Evolutionary conservation across 2,329 filamentous ascomycete genomes (phyloP), one percentile per base, ranked within the genome.

Genomic region (Pseudophaeomoniella oleicola): DNA sequence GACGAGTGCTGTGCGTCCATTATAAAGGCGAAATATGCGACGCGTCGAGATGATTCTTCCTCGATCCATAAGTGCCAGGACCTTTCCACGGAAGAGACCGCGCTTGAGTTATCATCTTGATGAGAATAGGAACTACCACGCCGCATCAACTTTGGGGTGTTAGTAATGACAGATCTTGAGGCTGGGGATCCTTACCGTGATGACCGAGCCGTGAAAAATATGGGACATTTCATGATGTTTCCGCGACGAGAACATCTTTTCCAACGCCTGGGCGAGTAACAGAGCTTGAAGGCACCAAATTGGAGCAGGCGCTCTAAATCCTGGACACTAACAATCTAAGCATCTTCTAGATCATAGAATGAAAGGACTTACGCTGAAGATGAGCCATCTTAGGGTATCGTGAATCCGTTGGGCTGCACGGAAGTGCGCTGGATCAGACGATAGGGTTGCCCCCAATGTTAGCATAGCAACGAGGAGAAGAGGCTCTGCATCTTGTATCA

Each of bases 1-100:
- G 46, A 51, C 18, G 42, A 44, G 36, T 52, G 50, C 16, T 52
- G 50, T 3, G 49, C 48, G 36, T 52, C 50, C 50, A 52, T 52
- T 9, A 51, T 35, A 30, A 52, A 52, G 1, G 47, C 50, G 29
- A 52, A 52, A 33, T 47, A 51, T 14, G 50, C 49, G 2, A 47
- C 47, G 3, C 49, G 40, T 16, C 46, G 44, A 9, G 46, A 50
- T 4, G 44, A 48, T 32, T 52, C 46, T 19, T 45, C 38, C 30
- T 50, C 43, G 16, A 51, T 41, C 50, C 50, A 52, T 39, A 44
- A 39, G 44, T 53, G 37, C 37, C 39, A 42, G 12, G 27, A 33
- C 31, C 33, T 31, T 15, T 39, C 39, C 16, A 35, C 16, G 16
- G 39, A 42, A 5, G 39, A 41, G 12, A 34, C 29, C 10, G 32